Percentiles rank a stretch among this genome's conserved stretches.
These are phyloP conservation scores for Backusella mclennaniae DNA, from an alignment of 192 early-diverging fungal genomes.

Conservation along the genomic window DNA sequence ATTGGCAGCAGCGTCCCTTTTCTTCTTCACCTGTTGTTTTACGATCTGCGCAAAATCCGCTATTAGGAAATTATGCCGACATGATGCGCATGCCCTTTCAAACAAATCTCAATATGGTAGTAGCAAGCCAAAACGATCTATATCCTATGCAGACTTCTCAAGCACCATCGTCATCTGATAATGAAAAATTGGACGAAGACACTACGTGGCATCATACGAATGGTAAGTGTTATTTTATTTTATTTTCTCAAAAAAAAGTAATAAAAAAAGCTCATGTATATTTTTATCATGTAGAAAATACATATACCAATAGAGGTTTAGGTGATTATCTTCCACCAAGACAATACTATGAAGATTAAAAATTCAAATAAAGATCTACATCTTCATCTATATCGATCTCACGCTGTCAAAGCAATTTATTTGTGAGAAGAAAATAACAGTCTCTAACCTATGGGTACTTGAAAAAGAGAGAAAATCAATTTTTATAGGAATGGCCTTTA, in stretches of 20 bases:
- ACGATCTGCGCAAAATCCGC: neutral
- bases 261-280: neutral
- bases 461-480: neutral
- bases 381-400: neutral
- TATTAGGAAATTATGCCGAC: neutral
- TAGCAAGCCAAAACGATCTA: neutral
- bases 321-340: neutral
- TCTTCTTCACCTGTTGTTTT: neutral
- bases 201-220: neutral
- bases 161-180: neutral
- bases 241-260: neutral
- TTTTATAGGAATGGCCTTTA: neutral
- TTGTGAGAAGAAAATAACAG: neutral
- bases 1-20: neutral
- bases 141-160: neutral
- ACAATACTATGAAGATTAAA: neutral
- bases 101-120: neutral
- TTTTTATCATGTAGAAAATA: neutral
- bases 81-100: neutral
- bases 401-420: neutral
- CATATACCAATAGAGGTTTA: neutral
- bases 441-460: neutral
- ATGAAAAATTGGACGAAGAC: neutral
- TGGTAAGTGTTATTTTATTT: neutral
- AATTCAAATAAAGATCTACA: neutral